These are phyloP conservation scores for Rhizopogon vesiculosus DNA, from an alignment of 768 basidiomycete species.

Conservation along the genomic window DNA sequence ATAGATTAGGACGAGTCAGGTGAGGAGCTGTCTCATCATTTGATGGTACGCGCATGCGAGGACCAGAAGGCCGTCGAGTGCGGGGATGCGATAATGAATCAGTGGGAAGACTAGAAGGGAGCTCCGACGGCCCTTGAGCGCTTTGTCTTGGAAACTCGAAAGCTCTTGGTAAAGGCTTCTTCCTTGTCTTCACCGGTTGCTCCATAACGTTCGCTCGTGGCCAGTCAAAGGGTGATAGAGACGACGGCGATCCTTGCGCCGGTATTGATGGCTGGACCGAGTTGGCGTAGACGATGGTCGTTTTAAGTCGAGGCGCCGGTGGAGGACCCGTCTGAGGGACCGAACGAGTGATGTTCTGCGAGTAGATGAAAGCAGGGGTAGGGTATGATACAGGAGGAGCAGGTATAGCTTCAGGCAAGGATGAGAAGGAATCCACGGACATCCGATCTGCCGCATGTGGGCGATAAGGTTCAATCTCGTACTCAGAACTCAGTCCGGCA, in stretches of 20 bases:
- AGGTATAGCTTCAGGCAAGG: conserved; percentile 22
- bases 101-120: neutral
- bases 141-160: conserved; percentile 18
- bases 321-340: conserved; percentile 7
- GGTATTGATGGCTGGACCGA: conserved; percentile 19
- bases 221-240: conserved; percentile 51
- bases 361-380: conserved; percentile 9
- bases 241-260: conserved; percentile 15
- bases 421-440: conserved; percentile 6
- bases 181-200: conserved; percentile 14
- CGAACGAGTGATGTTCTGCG: conserved; percentile 5
- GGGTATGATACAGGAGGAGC: conserved; percentile 14
- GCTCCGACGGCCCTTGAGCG: conserved; percentile 5
- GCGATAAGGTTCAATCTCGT: conserved; percentile 43
- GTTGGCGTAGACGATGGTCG: conserved; percentile 30
- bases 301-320: conserved; percentile 7
- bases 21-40: conserved; percentile 5
- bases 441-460: conserved; percentile 22
- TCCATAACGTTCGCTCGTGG: conserved; percentile 39
- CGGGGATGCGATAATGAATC: conserved; percentile 15
- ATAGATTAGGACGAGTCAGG: neutral
- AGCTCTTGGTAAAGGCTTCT: conserved; percentile 10
- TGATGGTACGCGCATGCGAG: conserved; percentile 18
- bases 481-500: conserved; percentile 37
- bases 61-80: conserved; percentile 29